Evolutionary conservation across 2,329 filamentous ascomycete genomes (phyloP).

Genomic region (Colletotrichum sp.): DNA sequence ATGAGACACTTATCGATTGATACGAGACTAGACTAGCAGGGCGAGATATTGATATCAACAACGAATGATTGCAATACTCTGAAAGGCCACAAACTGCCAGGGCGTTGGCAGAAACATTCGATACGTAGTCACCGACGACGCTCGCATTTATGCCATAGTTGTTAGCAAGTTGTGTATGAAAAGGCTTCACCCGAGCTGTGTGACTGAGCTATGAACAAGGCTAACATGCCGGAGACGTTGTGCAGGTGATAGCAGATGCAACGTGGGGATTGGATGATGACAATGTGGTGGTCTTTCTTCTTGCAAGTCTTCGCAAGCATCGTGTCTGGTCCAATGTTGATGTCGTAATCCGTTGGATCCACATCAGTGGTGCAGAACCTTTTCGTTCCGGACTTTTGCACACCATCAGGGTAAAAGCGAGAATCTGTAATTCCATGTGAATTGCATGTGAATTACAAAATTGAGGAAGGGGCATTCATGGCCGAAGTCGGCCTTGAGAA

Average conservation of each 20-base stretch:
- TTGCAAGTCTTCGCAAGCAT: too few species aligned
- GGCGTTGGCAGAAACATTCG: not conserved
- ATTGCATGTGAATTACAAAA: fast-evolving
- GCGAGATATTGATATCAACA: not conserved
- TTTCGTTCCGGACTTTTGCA: not conserved
- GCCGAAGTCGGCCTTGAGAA: fast-evolving
- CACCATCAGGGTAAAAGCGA: not conserved
- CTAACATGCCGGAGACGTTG: not conserved
- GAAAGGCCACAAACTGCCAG: not conserved
- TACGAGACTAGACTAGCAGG: not conserved
- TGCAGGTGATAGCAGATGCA: not conserved
- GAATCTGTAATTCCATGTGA: not conserved
- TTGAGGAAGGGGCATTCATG: not conserved
- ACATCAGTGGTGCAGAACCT: not conserved
- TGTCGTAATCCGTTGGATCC: not conserved
- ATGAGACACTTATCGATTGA: not conserved
- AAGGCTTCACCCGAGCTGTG: fast-evolving
- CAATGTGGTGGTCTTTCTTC: too few species aligned
- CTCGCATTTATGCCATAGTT: too few species aligned
- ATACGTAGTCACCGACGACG: not conserved
- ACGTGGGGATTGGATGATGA: too few species aligned
- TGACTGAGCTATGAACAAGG: not conserved
- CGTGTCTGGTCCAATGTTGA: too few species aligned
- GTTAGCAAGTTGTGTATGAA: not conserved
- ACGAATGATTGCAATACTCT: not conserved